Evolutionary conservation across 441 rosid genomes (phyloP), one percentile per base, ranked within the genome.

Genomic region (Adansonia grandidieri): DNA sequence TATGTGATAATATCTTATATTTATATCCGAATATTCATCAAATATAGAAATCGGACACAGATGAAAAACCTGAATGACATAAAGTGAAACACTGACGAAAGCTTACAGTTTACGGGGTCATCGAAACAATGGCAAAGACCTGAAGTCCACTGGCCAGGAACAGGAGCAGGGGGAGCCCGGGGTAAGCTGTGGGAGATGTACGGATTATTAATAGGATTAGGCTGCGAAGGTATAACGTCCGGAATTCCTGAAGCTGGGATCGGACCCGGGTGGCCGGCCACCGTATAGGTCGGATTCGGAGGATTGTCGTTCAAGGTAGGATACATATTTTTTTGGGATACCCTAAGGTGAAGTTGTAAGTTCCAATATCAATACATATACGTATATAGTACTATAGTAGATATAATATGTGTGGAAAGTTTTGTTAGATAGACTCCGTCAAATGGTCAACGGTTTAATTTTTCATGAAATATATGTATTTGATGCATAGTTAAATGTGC

Each of bases 111-210:
- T 24, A 85, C 84, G 45, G 83, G 85, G 71, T 86, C 85, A 56
- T 86, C 87, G 20, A 80, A 86, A 69, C 89, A 86, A 32, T 84
- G 86, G 67, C 89, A 86, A 60, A 86, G 87, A 76, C 78, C 80
- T 10, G 81, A 77, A 20, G 87, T 82, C 89, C 89, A 84, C 32
- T 40, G 77, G 62, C 86, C 86, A 1, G 73, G 4, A 0, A 24
- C 44, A 28, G 77, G 80, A 81, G 0, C 0, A 81, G 10, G 72
- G 1, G 0, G 14, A 61, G 4, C 1, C 47, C 19, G 37, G 62
- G 24, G 0, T 44, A 28, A 42, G 76, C 65, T 63, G 71, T 80
- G 9, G 57, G 84, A 40, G 45, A 75, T 28, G 3, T 76, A 84
- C 1, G 75, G 73, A 56, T 76, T 84, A 8, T 50, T 44, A 7